phyloP scores from a whole-genome alignment of 2,329 filamentous ascomycete species.

The Acarospora socialis region DNA sequence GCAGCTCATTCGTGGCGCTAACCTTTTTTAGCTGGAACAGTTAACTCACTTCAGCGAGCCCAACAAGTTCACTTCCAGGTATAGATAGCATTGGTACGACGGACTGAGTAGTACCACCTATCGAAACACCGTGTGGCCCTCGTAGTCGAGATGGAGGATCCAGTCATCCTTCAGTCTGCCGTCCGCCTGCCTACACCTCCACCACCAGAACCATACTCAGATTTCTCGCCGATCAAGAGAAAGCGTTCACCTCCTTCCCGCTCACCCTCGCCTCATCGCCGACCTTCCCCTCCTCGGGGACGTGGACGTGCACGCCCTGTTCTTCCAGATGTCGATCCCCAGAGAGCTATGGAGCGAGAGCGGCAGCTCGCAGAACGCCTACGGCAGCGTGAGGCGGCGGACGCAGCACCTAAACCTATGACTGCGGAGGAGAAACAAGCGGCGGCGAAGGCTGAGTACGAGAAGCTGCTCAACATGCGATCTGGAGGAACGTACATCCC shows the following conservation, averaged over 20 bases:
- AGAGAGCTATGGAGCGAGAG: conserved; percentile 35
- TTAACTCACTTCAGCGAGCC: too few relatives aligned
- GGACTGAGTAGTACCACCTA: too few relatives aligned
- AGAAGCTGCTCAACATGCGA: conserved; percentile 80
- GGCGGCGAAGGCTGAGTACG: conserved; percentile 80
- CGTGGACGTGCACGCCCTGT: conserved; percentile 23
- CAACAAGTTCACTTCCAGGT: too few relatives aligned
- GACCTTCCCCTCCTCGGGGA: conserved; percentile 20
- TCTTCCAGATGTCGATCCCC: conserved; percentile 36
- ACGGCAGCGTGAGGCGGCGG: conserved; percentile 36
- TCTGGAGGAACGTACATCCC: conserved; percentile 95
- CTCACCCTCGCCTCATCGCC: conserved; percentile 28
- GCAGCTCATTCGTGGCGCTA: too few relatives aligned
- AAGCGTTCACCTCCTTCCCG: conserved; percentile 43
- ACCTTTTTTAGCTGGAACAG: too few relatives aligned
- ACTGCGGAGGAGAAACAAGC: conserved; percentile 75
- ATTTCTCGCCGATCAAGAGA: conserved; percentile 35
- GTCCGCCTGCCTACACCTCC: conserved; percentile 46
- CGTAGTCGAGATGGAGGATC: conserved; percentile 29
- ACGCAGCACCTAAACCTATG: conserved; percentile 36
- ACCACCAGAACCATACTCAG: conserved; percentile 33
- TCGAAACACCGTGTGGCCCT: too few relatives aligned
- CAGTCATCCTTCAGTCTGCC: conserved; percentile 38
- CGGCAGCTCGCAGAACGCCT: conserved; percentile 38
- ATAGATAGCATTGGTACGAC: too few relatives aligned